These are phyloP conservation scores for Mycena venus DNA, from an alignment of 768 basidiomycete genomes.

Conservation along the genomic window DNA sequence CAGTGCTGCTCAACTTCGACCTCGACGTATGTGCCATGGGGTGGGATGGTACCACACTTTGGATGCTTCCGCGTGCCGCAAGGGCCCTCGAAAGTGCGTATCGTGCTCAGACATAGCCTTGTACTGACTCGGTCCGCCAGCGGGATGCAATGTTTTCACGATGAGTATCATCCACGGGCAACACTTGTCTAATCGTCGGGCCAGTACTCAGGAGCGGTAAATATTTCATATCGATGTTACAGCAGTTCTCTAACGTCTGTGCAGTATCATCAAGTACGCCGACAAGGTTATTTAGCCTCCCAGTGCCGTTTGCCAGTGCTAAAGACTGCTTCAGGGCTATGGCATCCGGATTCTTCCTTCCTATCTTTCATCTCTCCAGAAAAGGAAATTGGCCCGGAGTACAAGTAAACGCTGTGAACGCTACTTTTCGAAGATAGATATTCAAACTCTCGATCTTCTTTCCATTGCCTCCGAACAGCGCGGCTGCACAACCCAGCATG, in stretches of 20 bases:
- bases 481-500: not conserved
- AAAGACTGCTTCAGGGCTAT: slow-evolving; percentile 18
- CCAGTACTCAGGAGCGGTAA: slow-evolving; percentile 11
- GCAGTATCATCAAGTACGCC: slow-evolving; percentile 23
- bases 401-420: too few species aligned
- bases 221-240: too few species aligned
- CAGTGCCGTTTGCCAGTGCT: not conserved
- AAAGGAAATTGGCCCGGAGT: not conserved
- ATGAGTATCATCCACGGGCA: slow-evolving; percentile 16
- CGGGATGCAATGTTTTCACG: slow-evolving; percentile 20
- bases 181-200: slow-evolving; percentile 5
- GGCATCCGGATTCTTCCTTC: slow-evolving; percentile 18
- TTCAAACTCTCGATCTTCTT: not conserved
- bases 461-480: not conserved
- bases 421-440: too few species aligned
- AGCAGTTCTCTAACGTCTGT: not conserved
- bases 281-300: slow-evolving; percentile 6
- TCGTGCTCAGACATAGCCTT: not conserved
- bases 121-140: not conserved
- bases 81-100: slow-evolving; percentile 26
- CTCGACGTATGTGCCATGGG: slow-evolving; percentile 29
- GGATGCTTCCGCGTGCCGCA: slow-evolving; percentile 26
- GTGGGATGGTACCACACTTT: slow-evolving; percentile 19
- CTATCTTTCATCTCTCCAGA: slow-evolving; percentile 6
- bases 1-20: slow-evolving; percentile 23